A percentile compares a stretch with the other conserved stretches of the same genome.
These are phyloP conservation scores for Diaporthe humulicola DNA, from an alignment of 2,329 filamentous ascomycete species.

Conservation along the genomic window DNA sequence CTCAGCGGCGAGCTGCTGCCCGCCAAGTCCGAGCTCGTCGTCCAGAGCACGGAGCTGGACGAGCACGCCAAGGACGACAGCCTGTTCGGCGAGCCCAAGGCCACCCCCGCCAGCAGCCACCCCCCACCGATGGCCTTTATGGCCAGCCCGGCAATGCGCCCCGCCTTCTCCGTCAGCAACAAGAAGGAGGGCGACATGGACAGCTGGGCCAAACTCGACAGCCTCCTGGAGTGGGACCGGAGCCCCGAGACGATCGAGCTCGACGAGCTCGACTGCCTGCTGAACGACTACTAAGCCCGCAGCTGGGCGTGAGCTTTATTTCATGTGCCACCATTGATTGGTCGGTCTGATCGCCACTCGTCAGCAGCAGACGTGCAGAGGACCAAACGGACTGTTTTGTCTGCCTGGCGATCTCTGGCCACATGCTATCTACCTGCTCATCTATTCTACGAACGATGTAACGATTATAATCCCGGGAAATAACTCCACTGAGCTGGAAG, in stretches of 20 bases:
- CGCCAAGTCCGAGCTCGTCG: conserved; percentile 46
- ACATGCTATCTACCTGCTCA: conserved; percentile 18
- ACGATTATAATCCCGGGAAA: conserved; percentile 21
- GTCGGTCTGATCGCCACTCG: conserved; percentile 22
- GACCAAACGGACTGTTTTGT: neutral
- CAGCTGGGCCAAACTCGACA: conserved; percentile 59
- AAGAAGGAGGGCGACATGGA: conserved; percentile 57
- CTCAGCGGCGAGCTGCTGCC: conserved; percentile 60
- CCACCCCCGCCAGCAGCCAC: conserved; percentile 43
- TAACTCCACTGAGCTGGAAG: conserved; percentile 9
- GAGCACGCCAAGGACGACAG: conserved; percentile 63
- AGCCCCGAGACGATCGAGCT: conserved; percentile 92
- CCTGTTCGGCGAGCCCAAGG: conserved; percentile 63
- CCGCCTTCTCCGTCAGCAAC: conserved; percentile 58
- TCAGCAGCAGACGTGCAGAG: neutral
- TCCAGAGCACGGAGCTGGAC: conserved; percentile 55
- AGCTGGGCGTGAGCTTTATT: neutral
- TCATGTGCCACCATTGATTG: conserved; percentile 28
- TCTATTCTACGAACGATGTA: conserved; percentile 24
- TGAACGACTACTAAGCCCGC: conserved; percentile 72
- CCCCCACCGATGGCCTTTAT: conserved; percentile 58
- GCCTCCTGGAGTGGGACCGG: conserved; percentile 70
- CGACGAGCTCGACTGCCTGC: conserved; percentile 90
- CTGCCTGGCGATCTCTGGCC: neutral
- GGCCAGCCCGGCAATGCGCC: conserved; percentile 69